These are phyloP conservation scores for Ascochyta fabae DNA, from an alignment of 2,329 filamentous ascomycete genomes.

Conservation along the genomic window DNA sequence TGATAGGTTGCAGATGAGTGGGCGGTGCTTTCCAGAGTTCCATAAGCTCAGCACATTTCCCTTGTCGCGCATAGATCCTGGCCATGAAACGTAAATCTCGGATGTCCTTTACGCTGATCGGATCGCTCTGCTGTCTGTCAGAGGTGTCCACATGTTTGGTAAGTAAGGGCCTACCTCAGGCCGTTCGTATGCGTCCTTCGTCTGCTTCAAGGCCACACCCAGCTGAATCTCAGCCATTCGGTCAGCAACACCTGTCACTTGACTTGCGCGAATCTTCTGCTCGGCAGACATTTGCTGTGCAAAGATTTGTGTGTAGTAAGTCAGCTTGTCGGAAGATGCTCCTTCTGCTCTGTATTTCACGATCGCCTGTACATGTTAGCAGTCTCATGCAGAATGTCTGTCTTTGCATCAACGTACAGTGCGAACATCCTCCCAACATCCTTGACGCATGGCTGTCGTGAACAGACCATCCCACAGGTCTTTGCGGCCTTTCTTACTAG, in stretches of 20 bases:
- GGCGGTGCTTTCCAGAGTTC: conserved; percentile 32
- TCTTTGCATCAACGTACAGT: conserved; percentile 27
- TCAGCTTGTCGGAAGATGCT: conserved; percentile 28
- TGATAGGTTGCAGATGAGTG: conserved; percentile 21
- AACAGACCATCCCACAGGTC: conserved; percentile 40
- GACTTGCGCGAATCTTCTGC: conserved; percentile 22
- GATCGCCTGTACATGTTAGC: conserved; percentile 32
- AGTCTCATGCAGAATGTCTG: too few species aligned
- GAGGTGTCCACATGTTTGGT: background rate
- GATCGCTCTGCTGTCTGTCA: conserved; percentile 32
- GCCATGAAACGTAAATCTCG: conserved; percentile 46
- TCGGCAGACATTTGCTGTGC: conserved; percentile 38
- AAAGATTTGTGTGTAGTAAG: conserved; percentile 38
- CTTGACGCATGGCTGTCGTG: conserved; percentile 34
- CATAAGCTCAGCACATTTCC: conserved; percentile 32
- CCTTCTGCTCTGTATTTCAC: conserved; percentile 39
- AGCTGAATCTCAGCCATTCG: conserved; percentile 28
- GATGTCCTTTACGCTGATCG: conserved; percentile 37
- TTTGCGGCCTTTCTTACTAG: conserved; percentile 30
- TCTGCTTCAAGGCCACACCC: conserved; percentile 30
- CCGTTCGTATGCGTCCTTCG: conserved; percentile 39
- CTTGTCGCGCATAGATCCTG: conserved; percentile 37
- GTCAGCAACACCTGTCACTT: conserved; percentile 11
- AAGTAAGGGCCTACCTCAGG: conserved; percentile 24
- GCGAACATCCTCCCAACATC: conserved; percentile 46